Percentiles rank a stretch among this genome's conserved stretches.
Conservation (phyloP, 345 rosid genomes). For the Raphanus sativus region DNA sequence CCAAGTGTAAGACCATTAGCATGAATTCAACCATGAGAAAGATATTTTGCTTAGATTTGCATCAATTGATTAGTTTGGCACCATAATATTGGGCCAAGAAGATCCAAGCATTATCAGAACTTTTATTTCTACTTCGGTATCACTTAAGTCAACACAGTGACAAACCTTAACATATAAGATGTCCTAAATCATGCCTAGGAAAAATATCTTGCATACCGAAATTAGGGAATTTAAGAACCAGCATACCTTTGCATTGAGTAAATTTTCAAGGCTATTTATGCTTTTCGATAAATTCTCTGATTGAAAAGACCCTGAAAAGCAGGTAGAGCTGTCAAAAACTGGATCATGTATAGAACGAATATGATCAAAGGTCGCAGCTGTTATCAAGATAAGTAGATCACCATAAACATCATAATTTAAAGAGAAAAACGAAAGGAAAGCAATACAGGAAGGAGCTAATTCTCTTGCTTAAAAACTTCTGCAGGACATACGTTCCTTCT, state of each 20-base stretch:
- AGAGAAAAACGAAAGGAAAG: conserved; percentile 1
- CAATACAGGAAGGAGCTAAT: conserved; percentile 23
- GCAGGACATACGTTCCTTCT: background rate
- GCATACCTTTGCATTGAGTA: conserved; percentile 90
- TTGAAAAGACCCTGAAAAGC: conserved; percentile 75
- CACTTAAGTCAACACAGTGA: conserved; percentile 12
- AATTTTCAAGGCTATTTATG: conserved; percentile 88
- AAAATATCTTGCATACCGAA: conserved; percentile 29
- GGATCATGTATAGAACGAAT: conserved; percentile 7
- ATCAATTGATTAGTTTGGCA: conserved; percentile 14
- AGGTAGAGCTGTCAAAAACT: conserved; percentile 22
- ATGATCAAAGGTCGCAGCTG: conserved; percentile 27
- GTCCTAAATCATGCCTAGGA: conserved; percentile 6
- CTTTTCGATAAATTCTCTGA: conserved; percentile 62
- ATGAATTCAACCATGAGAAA: background rate
- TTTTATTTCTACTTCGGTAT: conserved; percentile 18
- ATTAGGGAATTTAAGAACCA: conserved; percentile 4
- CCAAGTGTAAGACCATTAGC: conserved; percentile 3
- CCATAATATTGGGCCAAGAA: conserved; percentile 14
- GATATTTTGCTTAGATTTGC: conserved; percentile 9
- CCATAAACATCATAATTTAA: conserved; percentile 8
- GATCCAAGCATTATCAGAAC: conserved; percentile 6
- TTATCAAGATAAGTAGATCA: conserved; percentile 8
- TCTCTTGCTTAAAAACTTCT: conserved; percentile 12
- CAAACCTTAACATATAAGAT: conserved; percentile 1